Percentiles rank a stretch among this genome's conserved stretches.
Conservation (phyloP, 805 yeast genomes). For the Ogataea nonfermentans region DNA sequence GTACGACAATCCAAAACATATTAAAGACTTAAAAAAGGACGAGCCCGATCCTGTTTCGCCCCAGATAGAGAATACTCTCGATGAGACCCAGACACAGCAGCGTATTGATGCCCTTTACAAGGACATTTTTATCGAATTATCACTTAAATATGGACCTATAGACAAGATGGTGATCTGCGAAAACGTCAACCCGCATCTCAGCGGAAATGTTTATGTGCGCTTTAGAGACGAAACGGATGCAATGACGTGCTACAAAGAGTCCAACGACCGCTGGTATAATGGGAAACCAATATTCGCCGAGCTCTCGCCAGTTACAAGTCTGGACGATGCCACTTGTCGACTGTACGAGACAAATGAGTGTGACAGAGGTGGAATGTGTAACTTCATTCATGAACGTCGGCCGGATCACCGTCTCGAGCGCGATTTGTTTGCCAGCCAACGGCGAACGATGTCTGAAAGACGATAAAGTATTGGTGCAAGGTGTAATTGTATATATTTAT, state of each 20-base stretch:
- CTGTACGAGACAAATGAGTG: constrained; percentile 65
- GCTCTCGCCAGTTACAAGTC: constrained; percentile 68
- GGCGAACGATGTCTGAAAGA: constrained; percentile 6
- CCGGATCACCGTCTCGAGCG: constrained; percentile 40
- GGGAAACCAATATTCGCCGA: constrained; percentile 78
- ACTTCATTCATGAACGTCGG: constrained; percentile 74
- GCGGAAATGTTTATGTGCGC: constrained; percentile 80
- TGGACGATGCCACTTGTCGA: constrained; percentile 72
- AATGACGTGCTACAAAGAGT: constrained; percentile 50
- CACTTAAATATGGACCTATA: constrained; percentile 45
- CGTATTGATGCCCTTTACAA: constrained; percentile 62
- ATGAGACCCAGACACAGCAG: constrained; percentile 38
- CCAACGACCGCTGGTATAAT: constrained; percentile 81
- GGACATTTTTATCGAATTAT: constrained; percentile 68
- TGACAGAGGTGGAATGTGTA: constrained; percentile 79
- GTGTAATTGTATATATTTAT: constrained; percentile 3
- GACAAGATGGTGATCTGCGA: constrained; percentile 73
- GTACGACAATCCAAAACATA: constrained; percentile 56
- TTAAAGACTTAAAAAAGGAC: constrained; percentile 35
- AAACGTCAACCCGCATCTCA: constrained; percentile 76
- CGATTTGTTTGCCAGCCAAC: constrained; percentile 22
- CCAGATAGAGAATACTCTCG: constrained; percentile 4
- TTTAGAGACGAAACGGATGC: constrained; percentile 60
- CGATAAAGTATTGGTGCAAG: background rate
- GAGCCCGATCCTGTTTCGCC: constrained; percentile 14